Evolutionary conservation across 2,329 filamentous ascomycete species (phyloP).

Genomic region (Tolypocladium ovalisporum): DNA sequence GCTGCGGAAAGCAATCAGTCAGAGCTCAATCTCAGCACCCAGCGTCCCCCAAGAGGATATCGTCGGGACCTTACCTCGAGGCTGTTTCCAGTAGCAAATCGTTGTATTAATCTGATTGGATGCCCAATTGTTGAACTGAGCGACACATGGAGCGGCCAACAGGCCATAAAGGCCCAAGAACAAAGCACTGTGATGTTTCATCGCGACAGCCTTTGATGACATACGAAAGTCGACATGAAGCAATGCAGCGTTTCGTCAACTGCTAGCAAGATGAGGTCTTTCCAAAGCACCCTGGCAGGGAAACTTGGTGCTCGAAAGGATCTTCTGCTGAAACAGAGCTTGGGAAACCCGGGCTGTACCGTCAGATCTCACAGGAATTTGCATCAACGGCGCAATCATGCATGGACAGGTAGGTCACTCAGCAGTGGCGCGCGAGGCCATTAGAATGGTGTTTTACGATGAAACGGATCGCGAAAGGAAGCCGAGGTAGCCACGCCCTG

Average conservation of each 20-base stretch:
- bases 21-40: not conserved
- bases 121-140: slow-evolving; percentile 38
- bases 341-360: not conserved
- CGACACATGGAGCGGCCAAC: slow-evolving; percentile 10
- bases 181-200: slow-evolving; percentile 7
- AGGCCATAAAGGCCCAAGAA: slow-evolving; percentile 9
- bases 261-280: not conserved
- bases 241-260: not conserved
- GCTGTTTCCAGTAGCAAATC: slow-evolving; percentile 47
- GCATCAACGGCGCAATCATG: not conserved
- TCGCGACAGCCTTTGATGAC: slow-evolving; percentile 3
- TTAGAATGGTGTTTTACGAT: not conserved
- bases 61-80: slow-evolving; percentile 23
- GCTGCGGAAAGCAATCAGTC: slow-evolving; percentile 26
- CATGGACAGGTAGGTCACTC: not conserved
- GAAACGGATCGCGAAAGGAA: not conserved
- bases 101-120: slow-evolving; percentile 41
- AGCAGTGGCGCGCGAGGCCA: not conserved
- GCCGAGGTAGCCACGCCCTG: not conserved
- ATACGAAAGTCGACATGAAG: not conserved
- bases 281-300: not conserved
- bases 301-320: not conserved
- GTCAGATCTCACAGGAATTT: not conserved
- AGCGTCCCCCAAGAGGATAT: not conserved
- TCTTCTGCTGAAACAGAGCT: not conserved